Base-by-base conservation (phyloP, 768 basidiomycete genomes). In the Lentinula edodes region DNA sequence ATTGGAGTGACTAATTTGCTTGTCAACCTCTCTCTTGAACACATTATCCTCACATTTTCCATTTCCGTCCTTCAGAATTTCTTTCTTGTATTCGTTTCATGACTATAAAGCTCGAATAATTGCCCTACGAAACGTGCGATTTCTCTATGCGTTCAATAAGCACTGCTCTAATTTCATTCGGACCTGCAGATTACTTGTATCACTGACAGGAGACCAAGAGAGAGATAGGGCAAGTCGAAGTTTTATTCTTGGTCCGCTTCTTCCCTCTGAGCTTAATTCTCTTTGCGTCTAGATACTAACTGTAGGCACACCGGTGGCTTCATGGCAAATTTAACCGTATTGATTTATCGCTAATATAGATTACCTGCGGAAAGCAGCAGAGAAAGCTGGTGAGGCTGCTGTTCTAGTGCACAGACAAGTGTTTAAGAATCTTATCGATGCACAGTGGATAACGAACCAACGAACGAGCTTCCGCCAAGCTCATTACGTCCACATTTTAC, bases 21-120 rank as follows among this genome's bases (percentile, higher is more conserved):
- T 34, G 34, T 54, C 54, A 32, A 58, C 53, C 15, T 20, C 34
- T 35, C 16, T 34, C 53, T 6, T n/a, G 28, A 54, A 28, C 41
- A 56, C 54, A 58, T 58, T 58, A 23, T 46, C 42, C 51, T 52
- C 35, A 52, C 8, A 12, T 36, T 52, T 52, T 16, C 12, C 16
- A 34, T 38, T 59, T 39, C 13, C 18, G 35, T 32, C 58, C 20
- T 13, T 35, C 45, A 15, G 50, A 45, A n/a, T 59, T 50, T 2
- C n/a, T 50, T 59, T 58, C 45, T 59, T 59, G 58, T 59, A 59
- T 59, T 50, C 43, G 43, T 59, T 51, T 50, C 20, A 59, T 51
- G 58, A 59, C 20, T 35, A 36, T 59, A 59, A 39, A 51, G 43
- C 46, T 59, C 58, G 46, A 13, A 36, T 59, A 59, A 59, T 59